Base-by-base conservation (phyloP, 2,329 filamentous ascomycete species). In the Plectosphaerella sp. region DNA sequence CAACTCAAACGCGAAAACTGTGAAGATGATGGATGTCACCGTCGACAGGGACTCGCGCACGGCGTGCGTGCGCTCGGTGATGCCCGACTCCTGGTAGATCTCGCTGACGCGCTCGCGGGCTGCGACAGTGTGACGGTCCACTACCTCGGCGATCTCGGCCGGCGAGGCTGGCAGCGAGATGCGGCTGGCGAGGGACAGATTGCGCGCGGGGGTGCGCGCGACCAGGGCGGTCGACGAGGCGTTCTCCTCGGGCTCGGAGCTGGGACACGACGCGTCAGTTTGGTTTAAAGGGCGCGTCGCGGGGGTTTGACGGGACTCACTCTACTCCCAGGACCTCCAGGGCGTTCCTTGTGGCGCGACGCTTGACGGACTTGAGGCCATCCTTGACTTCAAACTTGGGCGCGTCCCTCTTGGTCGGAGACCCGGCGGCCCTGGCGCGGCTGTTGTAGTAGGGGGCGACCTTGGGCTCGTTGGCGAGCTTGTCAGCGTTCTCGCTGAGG, bases 121-220 rank as follows among this genome's bases (percentile, higher is more conserved):
- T 15, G 81, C 81, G 45, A 84, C 67, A 9, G 86, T 83, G 55
- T 82, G 84, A 63, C 80, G 84, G 71, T 94, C 91, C 65, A 95
- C 84, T 57, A 83, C 84, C 59, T 87, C 77, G 39, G 87, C 88
- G 36, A 96, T 85, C 55, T 88, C 84, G 41, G 88, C 86, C 6
- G 91, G 91, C 2, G 90, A 91, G 9, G 90, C 84, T 20, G 90
- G 90, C 49, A 95, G 76, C n/a, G 86, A 82, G 49, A 91, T 81
- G 62, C 82, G 84, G 55, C 75, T 68, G 54, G 82, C 78, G 48
- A 81, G 74, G 12, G 77, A 73, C 49, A 83, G 67, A 45, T 75
- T 75, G 60, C 79, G 79, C 22, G 69, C 73, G 15, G 79, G 75
- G 50, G 77, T 78, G 59, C 75, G 72, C 54, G 48, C 41, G 60